A percentile compares a stretch with the other conserved stretches of the same genome.
Conservation (phyloP, 2,329 filamentous ascomycete species). For the Macroventuria anomochaeta region DNA sequence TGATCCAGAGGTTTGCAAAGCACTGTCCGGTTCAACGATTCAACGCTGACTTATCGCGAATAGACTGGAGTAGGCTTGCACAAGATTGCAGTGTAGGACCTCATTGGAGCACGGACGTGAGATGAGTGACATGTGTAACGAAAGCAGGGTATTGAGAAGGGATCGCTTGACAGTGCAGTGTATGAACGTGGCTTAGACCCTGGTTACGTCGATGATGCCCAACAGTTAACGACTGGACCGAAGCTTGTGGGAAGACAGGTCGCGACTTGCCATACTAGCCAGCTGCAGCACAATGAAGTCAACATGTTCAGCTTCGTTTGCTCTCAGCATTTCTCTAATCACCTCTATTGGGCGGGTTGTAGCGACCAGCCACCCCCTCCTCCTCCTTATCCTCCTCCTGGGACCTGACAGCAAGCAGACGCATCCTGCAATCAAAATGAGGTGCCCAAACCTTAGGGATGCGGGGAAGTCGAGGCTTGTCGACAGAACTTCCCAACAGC, state of each 20-base stretch:
- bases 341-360: background rate
- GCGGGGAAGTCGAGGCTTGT: conserved; percentile 19
- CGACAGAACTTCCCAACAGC: conserved; percentile 15
- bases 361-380: background rate
- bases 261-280: conserved; percentile 14
- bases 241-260: conserved; percentile 19
- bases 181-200: conserved; percentile 19
- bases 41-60: conserved; percentile 8
- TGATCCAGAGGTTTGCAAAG: conserved; percentile 82
- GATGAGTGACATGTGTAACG: background rate
- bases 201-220: conserved; percentile 16
- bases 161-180: conserved; percentile 11
- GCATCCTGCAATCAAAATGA: conserved; percentile 13
- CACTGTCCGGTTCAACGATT: background rate
- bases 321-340: background rate
- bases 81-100: conserved; percentile 1
- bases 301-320: conserved; percentile 21
- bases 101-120: conserved; percentile 2
- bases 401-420: conserved; percentile 26
- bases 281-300: conserved; percentile 26
- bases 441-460: conserved; percentile 12
- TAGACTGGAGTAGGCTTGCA: conserved; percentile 14
- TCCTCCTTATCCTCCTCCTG: background rate
- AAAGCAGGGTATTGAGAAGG: conserved; percentile 17
- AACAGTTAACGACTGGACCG: conserved; percentile 18